These are phyloP conservation scores for Metarhizium anisopliae DNA, from an alignment of 2,329 filamentous ascomycete genomes.

Conservation along the genomic window DNA sequence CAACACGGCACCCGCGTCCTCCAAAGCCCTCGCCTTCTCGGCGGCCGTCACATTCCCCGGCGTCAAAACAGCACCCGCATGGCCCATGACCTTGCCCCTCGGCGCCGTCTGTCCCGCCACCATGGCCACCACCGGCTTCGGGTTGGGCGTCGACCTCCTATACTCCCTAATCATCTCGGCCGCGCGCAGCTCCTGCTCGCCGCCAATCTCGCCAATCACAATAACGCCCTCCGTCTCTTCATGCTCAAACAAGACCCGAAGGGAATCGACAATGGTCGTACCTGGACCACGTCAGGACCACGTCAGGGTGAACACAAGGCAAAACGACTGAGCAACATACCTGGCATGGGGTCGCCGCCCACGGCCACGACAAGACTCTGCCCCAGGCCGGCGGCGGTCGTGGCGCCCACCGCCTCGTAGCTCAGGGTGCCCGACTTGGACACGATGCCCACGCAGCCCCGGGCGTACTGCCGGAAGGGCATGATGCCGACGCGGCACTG, in stretches of 20 bases:
- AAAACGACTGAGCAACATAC: constrained; percentile 19
- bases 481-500: constrained; percentile 46
- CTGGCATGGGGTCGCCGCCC: constrained; percentile 66
- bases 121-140: constrained; percentile 57
- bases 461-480: constrained; percentile 30
- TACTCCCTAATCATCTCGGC: constrained; percentile 66
- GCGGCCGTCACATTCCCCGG: constrained; percentile 21
- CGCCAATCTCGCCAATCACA: constrained; percentile 64
- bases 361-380: constrained; percentile 72
- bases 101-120: constrained; percentile 57
- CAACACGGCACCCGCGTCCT: constrained; percentile 25
- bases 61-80: constrained; percentile 54
- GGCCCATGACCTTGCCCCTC: constrained; percentile 57
- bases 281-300: constrained; percentile 11
- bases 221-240: constrained; percentile 63
- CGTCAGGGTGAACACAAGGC: too few species aligned
- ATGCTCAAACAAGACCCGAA: constrained; percentile 59
- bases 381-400: constrained; percentile 64
- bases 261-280: constrained; percentile 63
- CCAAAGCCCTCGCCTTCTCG: constrained; percentile 23
- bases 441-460: constrained; percentile 63
- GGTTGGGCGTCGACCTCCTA: constrained; percentile 40
- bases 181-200: constrained; percentile 59
- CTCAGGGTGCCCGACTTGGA: constrained; percentile 76
- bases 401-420: constrained; percentile 70